A percentile compares a stretch with the other conserved stretches of the same genome.
Evolutionary conservation across 2,329 filamentous ascomycete genomes (phyloP).

Genomic region (Fusarium marasasianum): DNA sequence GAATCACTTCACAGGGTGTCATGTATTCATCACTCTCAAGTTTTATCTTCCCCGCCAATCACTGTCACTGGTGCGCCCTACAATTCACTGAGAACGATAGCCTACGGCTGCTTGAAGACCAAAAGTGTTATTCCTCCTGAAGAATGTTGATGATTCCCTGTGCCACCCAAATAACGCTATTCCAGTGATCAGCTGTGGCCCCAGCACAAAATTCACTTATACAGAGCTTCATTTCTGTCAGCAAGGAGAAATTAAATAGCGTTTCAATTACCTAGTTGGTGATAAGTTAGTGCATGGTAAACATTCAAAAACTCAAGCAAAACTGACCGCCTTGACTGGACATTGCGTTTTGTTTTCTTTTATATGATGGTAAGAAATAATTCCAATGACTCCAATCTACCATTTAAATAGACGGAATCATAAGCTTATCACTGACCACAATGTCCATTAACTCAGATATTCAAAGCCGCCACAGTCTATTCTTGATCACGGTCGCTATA

Average conservation of each 20-base stretch:
- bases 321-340: not conserved
- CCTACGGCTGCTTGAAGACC: not conserved
- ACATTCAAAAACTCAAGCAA: not conserved
- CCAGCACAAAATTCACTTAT: not conserved
- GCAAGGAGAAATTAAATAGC: not conserved
- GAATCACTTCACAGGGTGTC: not conserved
- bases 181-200: not conserved
- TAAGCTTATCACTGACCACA: not conserved
- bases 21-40: not conserved
- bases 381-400: not conserved
- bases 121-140: no score
- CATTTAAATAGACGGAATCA: not conserved
- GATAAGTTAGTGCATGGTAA: not conserved
- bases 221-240: not conserved
- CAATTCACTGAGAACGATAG: not conserved
- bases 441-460: not conserved
- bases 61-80: not conserved
- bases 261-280: not conserved
- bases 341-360: not conserved
- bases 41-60: not conserved
- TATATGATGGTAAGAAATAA: not conserved
- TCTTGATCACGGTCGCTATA: not conserved
- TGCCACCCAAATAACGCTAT: not conserved
- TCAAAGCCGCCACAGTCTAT: not conserved
- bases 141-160: not conserved